Evolutionary conservation across 352 stramenopile genomes (phyloP), one percentile per base, ranked within the genome.

Genomic region (Globisporangium okanoganense): DNA sequence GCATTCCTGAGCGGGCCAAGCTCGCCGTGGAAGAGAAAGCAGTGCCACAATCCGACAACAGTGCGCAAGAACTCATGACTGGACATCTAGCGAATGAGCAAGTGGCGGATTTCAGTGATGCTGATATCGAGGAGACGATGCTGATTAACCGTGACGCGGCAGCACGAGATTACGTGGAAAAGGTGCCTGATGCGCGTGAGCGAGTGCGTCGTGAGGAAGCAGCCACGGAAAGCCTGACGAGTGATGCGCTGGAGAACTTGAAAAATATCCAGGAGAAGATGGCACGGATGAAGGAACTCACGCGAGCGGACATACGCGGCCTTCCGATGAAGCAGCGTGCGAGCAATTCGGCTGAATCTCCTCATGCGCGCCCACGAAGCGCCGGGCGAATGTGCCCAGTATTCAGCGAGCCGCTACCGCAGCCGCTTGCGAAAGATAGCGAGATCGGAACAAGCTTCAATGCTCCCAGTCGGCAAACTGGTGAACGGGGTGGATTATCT

Each of bases 61-160:
- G 48, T 35, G 18, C 27, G 38, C 48, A 38, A 55, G 16, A 40
- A 16, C 3, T 1, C 40, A 16, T 5, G 48, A 1, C 18, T 5
- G 18, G 16, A 5, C 24, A 41, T 18, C 9, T 29, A 29, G 14
- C 25, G 3, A 29, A 9, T 9, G 29, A 41, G 16, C 18, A 43
- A 5, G n/a, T 33, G 10, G 33, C 10, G 20, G 9, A 9, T 51
- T 57, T 40, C 27, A 20, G 18, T n/a, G 59, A 65, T 24, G 29
- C 5, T 10, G 59, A 61, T 29, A 60, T 65, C 33, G 59, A 65
- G 6, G 59, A 65, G 31, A 65, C 59, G 43, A 65, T 65, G 59
- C 24, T 61, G 20, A 61, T 65, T 41, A 51, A 12, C 22, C 59
- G 24, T 1, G 18, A 65, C 20, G 36, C 14, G 12, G n/a, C 44